phyloP scores from a whole-genome alignment of 192 early-diverging fungal genomes.

The Mortierella hygrophila region DNA sequence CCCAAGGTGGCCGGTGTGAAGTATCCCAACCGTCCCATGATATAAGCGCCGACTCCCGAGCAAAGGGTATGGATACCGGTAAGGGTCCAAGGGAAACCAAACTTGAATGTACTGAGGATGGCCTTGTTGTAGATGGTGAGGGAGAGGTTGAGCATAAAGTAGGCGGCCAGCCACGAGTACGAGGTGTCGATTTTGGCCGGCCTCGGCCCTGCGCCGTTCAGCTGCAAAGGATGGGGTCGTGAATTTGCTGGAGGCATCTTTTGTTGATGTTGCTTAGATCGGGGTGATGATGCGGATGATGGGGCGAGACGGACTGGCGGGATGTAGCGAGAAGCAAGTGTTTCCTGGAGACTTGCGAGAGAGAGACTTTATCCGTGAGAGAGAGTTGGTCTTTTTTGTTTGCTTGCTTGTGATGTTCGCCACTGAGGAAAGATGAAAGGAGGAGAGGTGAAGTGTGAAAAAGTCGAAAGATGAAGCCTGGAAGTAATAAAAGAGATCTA shows the following conservation, averaged over 20 bases:
- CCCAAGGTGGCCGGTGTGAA: slow-evolving; percentile 69
- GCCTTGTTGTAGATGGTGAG: slow-evolving; percentile 91
- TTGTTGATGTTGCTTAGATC: background rate
- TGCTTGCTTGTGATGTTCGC: background rate
- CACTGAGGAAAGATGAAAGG: background rate
- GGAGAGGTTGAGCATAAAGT: slow-evolving; percentile 81
- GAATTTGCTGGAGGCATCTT: background rate
- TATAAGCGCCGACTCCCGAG: slow-evolving; percentile 75
- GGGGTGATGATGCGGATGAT: background rate
- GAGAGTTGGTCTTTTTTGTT: background rate
- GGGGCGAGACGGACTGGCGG: too few relatives aligned
- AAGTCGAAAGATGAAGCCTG: background rate
- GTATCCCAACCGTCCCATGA: slow-evolving; percentile 60
- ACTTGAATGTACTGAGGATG: slow-evolving; percentile 79
- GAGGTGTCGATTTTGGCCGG: slow-evolving; percentile 52
- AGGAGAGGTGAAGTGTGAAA: background rate
- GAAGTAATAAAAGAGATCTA: slow-evolving; percentile 2
- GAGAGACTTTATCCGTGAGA: background rate
- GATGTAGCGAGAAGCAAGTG: background rate
- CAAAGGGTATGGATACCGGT: slow-evolving; percentile 87
- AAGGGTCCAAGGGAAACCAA: slow-evolving; percentile 88
- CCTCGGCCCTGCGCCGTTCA: slow-evolving; percentile 13
- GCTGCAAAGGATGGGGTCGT: slow-evolving; percentile 38
- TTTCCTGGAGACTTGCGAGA: background rate
- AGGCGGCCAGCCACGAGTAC: slow-evolving; percentile 72